These are phyloP conservation scores for Verticillium longisporum DNA, from an alignment of 2,329 filamentous ascomycete genomes.

Conservation along the genomic window DNA sequence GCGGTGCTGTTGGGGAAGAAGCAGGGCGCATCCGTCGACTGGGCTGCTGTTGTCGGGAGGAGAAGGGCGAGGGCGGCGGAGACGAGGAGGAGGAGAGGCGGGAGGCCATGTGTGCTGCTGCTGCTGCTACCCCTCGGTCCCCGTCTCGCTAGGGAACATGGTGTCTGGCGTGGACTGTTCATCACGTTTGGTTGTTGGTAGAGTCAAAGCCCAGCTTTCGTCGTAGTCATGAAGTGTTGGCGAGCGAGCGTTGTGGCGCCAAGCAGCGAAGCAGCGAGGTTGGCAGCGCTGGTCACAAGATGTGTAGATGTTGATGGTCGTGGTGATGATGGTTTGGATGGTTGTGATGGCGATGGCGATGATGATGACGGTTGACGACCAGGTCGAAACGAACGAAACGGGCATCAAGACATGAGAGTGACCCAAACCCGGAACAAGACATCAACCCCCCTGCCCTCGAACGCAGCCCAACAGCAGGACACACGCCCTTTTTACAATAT, in stretches of 20 bases:
- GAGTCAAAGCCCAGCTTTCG: not conserved
- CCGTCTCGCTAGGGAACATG: not conserved
- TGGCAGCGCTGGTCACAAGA: no score
- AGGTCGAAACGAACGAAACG: not conserved
- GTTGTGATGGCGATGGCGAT: not conserved
- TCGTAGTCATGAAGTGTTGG: not conserved
- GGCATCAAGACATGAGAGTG: not conserved
- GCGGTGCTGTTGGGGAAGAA: not conserved
- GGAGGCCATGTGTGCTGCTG: not conserved
- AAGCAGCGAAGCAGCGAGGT: no score
- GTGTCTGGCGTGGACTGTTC: not conserved
- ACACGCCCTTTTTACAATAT: not conserved
- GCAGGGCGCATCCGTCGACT: not conserved
- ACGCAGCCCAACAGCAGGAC: not conserved
- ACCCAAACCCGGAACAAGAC: not conserved
- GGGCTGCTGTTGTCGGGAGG: not conserved
- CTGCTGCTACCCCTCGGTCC: not conserved
- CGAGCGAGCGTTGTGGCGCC: not conserved
- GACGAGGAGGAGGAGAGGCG: not conserved
- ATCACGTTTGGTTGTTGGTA: not conserved
- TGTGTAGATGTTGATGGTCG: not conserved
- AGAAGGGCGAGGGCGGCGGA: not conserved
- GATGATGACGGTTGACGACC: not conserved
- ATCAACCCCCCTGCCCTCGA: not conserved
- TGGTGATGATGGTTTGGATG: not conserved